Conservation (phyloP, 805 yeast species). For the Suhomyces pyralidae region DNA sequence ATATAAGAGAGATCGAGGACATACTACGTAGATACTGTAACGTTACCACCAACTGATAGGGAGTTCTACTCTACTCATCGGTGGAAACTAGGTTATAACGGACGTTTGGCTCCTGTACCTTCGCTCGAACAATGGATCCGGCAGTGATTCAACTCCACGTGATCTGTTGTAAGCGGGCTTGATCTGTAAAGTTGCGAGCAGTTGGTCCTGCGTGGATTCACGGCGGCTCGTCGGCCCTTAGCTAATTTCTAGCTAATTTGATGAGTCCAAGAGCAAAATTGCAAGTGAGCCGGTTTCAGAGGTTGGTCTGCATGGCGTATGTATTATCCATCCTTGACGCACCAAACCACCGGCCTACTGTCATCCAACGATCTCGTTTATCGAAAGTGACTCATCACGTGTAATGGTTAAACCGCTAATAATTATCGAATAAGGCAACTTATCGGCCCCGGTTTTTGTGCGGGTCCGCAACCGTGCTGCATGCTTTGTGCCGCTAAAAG, state of each 20-base stretch:
- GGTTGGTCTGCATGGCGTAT: not conserved
- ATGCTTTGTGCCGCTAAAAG: not conserved
- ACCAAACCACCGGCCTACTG: not conserved
- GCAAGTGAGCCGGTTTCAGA: not conserved
- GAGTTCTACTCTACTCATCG: not conserved
- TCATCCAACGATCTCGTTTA: not conserved
- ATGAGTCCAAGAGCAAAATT: not conserved
- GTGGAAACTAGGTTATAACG: not conserved
- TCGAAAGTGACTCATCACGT: not conserved
- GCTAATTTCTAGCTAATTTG: not conserved
- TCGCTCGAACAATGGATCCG: not conserved
- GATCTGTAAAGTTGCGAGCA: not conserved
- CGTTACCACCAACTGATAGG: not conserved
- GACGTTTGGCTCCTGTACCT: not conserved
- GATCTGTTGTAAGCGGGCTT: constrained; percentile 4
- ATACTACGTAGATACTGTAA: not conserved
- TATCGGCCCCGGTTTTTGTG: not conserved
- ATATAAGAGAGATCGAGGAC: not conserved
- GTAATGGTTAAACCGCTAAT: not conserved
- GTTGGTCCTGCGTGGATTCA: not conserved
- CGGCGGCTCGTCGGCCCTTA: not conserved
- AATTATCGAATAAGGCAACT: not conserved
- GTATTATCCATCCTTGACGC: not conserved
- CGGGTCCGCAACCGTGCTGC: not conserved
- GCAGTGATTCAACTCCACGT: constrained; percentile 1